A percentile compares a stretch with the other conserved stretches of the same genome.
Conservation (phyloP, 2,329 filamentous ascomycete species). For the Gaeumannomyces tritici region DNA sequence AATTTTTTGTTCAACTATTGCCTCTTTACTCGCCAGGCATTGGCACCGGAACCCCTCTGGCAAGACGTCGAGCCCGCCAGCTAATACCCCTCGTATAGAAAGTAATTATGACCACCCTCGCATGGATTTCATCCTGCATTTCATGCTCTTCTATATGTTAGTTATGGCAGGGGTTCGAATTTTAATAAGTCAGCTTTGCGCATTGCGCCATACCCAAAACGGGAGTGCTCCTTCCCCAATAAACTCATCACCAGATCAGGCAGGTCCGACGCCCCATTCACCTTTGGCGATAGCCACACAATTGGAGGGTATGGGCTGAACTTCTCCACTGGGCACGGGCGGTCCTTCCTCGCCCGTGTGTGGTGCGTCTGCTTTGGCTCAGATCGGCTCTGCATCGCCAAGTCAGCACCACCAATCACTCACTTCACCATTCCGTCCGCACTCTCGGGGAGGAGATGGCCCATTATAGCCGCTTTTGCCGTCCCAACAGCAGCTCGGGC, state of each 20-base stretch:
- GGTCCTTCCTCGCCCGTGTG: neutral
- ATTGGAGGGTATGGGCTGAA: neutral
- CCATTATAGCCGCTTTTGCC: neutral
- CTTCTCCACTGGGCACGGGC: neutral
- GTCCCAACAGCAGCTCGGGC: neutral
- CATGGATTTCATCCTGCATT: neutral
- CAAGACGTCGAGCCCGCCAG: neutral
- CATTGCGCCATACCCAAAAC: neutral
- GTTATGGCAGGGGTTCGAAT: no score
- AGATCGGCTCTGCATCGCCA: no score
- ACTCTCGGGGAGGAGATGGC: neutral
- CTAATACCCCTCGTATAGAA: no score
- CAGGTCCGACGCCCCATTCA: neutral
- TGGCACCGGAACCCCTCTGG: neutral
- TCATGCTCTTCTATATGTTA: no score
- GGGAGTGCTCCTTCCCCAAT: neutral
- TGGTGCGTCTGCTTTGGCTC: no score
- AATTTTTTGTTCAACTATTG: neutral
- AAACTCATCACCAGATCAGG: neutral
- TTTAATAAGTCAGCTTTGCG: neutral
- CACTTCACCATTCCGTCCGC: neutral
- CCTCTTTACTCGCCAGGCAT: neutral
- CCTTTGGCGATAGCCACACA: neutral
- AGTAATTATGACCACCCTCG: no score
- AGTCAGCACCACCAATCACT: neutral